phyloP scores from a whole-genome alignment of 2,329 filamentous ascomycete genomes.

The Sporothrix mexicana region DNA sequence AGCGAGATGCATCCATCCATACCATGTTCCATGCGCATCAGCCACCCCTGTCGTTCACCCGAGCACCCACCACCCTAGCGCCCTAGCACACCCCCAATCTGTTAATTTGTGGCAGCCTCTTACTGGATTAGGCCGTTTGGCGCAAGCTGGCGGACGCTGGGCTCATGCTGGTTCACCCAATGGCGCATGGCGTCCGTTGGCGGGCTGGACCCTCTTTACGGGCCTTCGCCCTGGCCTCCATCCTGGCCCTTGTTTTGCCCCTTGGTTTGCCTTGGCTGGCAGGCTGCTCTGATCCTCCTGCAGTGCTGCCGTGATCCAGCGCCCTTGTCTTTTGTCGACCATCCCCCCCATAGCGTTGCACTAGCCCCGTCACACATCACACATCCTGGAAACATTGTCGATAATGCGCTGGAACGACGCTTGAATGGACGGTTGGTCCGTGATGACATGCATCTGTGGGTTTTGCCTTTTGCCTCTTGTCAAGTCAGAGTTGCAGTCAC shows the following conservation, averaged over 20 bases:
- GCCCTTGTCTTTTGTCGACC: neutral
- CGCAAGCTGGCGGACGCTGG: neutral
- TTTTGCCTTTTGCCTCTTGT: no score
- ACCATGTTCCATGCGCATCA: neutral
- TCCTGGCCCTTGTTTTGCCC: neutral
- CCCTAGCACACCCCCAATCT: no score
- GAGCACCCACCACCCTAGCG: neutral
- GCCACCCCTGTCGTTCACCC: neutral
- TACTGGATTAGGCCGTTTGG: neutral
- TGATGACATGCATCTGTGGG: slow-evolving; percentile 1
- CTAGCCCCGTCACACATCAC: slow-evolving; percentile 6
- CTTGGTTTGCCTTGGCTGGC: neutral
- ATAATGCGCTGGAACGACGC: neutral
- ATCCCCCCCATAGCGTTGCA: slow-evolving; percentile 12
- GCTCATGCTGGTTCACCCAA: neutral
- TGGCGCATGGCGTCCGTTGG: neutral
- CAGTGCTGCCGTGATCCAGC: neutral
- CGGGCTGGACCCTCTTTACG: neutral
- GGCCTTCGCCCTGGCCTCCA: no score
- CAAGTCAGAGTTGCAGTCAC: no score
- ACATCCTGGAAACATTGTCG: no score
- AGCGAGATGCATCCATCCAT: slow-evolving; percentile 15
- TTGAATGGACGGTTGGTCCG: slow-evolving; percentile 19
- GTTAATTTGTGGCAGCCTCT: neutral
- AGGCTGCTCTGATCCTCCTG: slow-evolving; percentile 11